phyloP scores from a whole-genome alignment of 176 grass and related monocot genomes.

The Saccharum spontaneum region DNA sequence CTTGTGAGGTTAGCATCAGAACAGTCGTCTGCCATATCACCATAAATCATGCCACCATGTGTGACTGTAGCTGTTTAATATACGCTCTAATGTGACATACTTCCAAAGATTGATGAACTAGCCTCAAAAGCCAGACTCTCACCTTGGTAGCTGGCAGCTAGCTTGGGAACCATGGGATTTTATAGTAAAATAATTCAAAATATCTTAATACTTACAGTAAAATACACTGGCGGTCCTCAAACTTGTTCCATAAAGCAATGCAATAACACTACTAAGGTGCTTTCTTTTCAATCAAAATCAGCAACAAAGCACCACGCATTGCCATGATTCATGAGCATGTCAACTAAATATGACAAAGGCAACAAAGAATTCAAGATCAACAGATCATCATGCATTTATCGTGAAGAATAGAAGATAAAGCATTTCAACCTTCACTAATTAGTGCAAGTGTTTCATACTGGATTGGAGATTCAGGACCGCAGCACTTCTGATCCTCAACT shows the following conservation, averaged over 20 bases:
- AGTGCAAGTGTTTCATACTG: conserved; percentile 51
- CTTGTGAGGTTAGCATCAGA: neutral
- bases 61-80: neutral
- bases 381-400: conserved; percentile 1
- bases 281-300: neutral
- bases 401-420: conserved; percentile 1
- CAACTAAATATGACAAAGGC: conserved; percentile 6
- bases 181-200: neutral
- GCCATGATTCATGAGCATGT: neutral
- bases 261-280: neutral
- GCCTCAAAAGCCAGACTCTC: neutral
- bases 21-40: neutral
- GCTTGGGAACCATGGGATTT: neutral
- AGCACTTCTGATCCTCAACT: conserved; percentile 30
- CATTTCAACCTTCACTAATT: conserved; percentile 42
- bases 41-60: neutral
- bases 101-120: neutral
- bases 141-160: neutral
- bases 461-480: conserved; percentile 27
- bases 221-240: too few relatives aligned
- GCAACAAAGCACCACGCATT: neutral
- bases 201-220: neutral
- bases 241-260: neutral
- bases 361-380: conserved; percentile 9
- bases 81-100: neutral